Evolutionary conservation across 345 rosid genomes (phyloP), one percentile per base, ranked within the genome.

Genomic region (Lenwebbia sp.): DNA sequence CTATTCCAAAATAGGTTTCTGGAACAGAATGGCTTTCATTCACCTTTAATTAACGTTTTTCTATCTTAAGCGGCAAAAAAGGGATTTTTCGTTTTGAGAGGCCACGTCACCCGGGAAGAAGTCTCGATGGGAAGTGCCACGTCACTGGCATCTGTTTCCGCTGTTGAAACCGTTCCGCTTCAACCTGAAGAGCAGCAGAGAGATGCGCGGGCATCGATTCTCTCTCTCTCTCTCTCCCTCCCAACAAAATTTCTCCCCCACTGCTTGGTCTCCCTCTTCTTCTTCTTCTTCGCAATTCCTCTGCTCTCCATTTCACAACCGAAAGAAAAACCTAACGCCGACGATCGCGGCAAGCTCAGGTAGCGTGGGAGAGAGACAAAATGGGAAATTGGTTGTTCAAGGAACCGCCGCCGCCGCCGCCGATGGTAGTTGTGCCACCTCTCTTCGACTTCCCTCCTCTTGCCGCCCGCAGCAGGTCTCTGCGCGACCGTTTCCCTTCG

Each of bases 401-500:
- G 88, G 94, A 93, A 83, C 93, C 94, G 57, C 96, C 96, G 26
- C 98, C 98, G 82, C 96, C 98, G 30, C 98, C 99, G 65, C 96
- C 96, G 74, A 88, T 95, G 92, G 98, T 96, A 25, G 92, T 96
- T 28, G 98, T 96, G 23, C 99, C 99, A 51, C 98, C 98, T 26
- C 96, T 95, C 86, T 95, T 95, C 87, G 99, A 95, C 84, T 96
- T 92, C 89, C 99, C 98, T 49, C 99, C 99, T 23, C 93, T 96
- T 54, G 95, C 96, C 26, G 96, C 96, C 83, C 98, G 99, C 65
- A 92, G 88, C 90, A 94, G 99, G 98, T 94, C 82, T 52, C 19
- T 6, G 11, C 25, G 14, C 53, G 11, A 70, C 54, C 50, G 10
- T 22, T 56, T 56, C 55, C 70, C 83, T 44, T 28, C 52, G 86